Conservation (phyloP, 345 rosid species). For the Mangifera indica region DNA sequence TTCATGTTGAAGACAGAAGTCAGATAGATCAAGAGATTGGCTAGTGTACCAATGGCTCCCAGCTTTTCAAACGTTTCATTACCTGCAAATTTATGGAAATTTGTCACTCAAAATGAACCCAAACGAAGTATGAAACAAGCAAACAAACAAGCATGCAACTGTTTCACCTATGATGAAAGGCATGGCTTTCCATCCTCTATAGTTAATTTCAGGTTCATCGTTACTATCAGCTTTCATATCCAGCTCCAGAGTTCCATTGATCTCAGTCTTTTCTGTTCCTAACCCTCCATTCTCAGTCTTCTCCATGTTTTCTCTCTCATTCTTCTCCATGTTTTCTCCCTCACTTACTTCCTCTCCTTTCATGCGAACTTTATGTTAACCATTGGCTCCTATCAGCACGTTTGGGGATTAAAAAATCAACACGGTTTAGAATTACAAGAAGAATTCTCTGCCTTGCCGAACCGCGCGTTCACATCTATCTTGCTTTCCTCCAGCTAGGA, state of each 20-base stretch:
- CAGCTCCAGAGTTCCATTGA: constrained; percentile 7
- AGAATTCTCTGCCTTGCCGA: background rate
- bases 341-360: background rate
- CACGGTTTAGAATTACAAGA: background rate
- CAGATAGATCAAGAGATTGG: constrained; percentile 74
- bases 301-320: background rate
- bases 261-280: background rate
- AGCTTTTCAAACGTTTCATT: constrained; percentile 92
- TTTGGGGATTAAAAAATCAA: background rate
- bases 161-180: constrained; percentile 65
- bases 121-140: background rate
- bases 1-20: constrained; percentile 72
- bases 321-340: background rate
- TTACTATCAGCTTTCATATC: background rate
- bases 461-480: background rate
- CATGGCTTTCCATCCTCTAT: constrained; percentile 79
- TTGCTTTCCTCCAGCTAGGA: background rate
- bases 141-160: background rate
- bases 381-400: background rate
- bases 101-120: background rate
- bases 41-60: constrained; percentile 75
- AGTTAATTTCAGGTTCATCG: constrained; percentile 37
- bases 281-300: background rate
- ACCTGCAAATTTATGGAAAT: constrained; percentile 27
- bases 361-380: background rate